A percentile compares a stretch with the other conserved stretches of the same genome.
Conservation (phyloP, 1,284 basidiomycete genomes). For the Trichosporon sp. region DNA sequence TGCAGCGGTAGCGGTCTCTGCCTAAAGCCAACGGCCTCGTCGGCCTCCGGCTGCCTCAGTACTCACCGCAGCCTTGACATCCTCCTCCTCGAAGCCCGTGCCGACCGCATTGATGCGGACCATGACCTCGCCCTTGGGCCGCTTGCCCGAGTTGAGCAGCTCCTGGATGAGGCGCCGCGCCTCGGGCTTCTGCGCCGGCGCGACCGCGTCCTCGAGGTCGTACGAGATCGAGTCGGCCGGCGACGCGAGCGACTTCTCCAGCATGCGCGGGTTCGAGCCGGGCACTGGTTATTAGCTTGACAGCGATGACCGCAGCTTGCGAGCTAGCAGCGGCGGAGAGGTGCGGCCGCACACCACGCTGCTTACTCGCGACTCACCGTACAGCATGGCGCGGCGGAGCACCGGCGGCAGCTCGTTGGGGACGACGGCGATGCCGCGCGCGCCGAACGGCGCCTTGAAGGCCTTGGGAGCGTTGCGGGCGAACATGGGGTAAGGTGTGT, state of each 20-base stretch:
- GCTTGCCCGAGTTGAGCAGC: conserved; percentile 54
- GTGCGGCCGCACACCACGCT: too few relatives aligned
- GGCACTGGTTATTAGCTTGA: conserved; percentile 57
- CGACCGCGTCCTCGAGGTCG: conserved; percentile 77
- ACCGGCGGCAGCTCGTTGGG: conserved; percentile 18
- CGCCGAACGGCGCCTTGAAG: conserved; percentile 4
- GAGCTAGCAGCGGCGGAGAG: too few relatives aligned
- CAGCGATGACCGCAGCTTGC: too few relatives aligned
- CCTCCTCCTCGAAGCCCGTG: conserved; percentile 66
- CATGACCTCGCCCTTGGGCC: conserved; percentile 56
- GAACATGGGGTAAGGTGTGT: neutral
- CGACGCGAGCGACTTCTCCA: conserved; percentile 65
- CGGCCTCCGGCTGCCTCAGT: neutral
- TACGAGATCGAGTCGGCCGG: conserved; percentile 73
- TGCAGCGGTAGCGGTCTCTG: too few relatives aligned
- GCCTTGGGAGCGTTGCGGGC: neutral
- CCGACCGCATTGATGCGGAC: conserved; percentile 72
- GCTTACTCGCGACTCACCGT: conserved; percentile 27
- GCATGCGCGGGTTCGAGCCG: conserved; percentile 70
- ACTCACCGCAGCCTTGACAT: conserved; percentile 64
- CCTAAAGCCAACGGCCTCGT: too few relatives aligned
- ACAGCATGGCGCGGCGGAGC: conserved; percentile 42
- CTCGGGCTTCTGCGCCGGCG: conserved; percentile 62
- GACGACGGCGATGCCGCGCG: conserved; percentile 11
- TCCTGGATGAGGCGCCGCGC: conserved; percentile 59